Evolutionary conservation across 2,329 filamentous ascomycete species (phyloP).

Genomic region (Diaporthe batatas): DNA sequence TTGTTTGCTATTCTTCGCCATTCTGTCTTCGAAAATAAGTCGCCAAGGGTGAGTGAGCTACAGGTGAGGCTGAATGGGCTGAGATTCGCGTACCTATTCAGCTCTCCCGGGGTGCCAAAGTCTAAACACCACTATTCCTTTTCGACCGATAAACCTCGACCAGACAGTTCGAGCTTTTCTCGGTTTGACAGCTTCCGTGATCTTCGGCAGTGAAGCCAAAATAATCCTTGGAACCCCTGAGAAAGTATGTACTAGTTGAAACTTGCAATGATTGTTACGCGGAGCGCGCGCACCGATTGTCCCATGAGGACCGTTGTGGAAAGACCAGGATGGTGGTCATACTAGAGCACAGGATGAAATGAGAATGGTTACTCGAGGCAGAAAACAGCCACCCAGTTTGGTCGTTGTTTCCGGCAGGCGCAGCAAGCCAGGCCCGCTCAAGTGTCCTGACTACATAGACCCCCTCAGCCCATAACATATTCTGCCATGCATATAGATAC

Average conservation of each 20-base stretch:
- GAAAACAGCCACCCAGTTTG: not conserved
- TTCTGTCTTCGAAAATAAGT: not conserved
- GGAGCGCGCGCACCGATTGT: not conserved
- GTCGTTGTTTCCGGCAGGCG: not conserved
- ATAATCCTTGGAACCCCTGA: not conserved
- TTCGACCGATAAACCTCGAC: too few species aligned
- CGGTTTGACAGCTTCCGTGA: too few species aligned
- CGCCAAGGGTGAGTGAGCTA: not conserved
- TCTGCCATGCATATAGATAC: not conserved
- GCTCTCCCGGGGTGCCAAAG: not conserved
- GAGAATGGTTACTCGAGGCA: not conserved
- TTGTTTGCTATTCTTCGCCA: too few species aligned
- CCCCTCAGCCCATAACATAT: not conserved
- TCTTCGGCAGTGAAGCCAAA: not conserved
- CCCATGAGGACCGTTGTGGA: not conserved
- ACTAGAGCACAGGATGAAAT: not conserved
- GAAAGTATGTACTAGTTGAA: not conserved
- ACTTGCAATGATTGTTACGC: not conserved
- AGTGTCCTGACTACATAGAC: too few species aligned
- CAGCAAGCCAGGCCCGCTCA: not conserved
- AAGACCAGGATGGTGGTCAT: not conserved
- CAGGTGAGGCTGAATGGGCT: too few species aligned
- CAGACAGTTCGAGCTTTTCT: too few species aligned
- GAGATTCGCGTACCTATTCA: not conserved
- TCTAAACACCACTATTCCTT: too few species aligned